Conservation (phyloP, 345 rosid species). For the Brassica nigra region DNA sequence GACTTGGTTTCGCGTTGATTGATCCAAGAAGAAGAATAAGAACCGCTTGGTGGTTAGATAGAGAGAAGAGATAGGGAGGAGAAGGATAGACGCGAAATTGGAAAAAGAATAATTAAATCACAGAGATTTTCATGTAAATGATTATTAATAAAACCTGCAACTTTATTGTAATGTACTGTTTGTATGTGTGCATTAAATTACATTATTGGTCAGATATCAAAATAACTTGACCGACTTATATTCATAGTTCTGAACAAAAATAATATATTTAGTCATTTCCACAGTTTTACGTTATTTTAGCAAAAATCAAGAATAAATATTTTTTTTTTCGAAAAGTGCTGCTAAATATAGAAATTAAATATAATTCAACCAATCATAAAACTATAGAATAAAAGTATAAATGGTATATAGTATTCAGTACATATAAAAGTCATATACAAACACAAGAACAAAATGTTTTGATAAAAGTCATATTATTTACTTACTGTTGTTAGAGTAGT, state of each 20-base stretch:
- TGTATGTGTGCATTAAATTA: background rate
- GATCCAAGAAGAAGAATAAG: background rate
- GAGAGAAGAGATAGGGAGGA: background rate
- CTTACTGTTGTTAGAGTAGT: background rate
- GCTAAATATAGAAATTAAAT: background rate
- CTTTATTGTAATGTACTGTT: conserved; percentile 11
- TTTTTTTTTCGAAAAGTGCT: background rate
- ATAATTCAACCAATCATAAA: background rate
- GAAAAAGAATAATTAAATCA: background rate
- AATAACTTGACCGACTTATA: conserved; percentile 6
- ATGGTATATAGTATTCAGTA: background rate
- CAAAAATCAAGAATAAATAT: background rate
- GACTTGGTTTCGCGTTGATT: background rate
- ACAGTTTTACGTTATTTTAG: background rate
- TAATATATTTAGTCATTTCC: background rate
- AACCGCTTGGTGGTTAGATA: background rate
- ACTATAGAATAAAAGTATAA: too few species aligned
- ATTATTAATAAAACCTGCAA: background rate
- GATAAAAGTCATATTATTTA: background rate
- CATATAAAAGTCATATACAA: background rate
- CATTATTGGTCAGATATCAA: background rate
- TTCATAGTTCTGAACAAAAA: background rate
- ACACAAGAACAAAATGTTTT: background rate
- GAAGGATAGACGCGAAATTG: conserved; percentile 22
- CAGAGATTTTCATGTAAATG: conserved; percentile 36